These are phyloP conservation scores for Lactifluus pinguis DNA, from an alignment of 768 basidiomycete genomes.

Conservation along the genomic window DNA sequence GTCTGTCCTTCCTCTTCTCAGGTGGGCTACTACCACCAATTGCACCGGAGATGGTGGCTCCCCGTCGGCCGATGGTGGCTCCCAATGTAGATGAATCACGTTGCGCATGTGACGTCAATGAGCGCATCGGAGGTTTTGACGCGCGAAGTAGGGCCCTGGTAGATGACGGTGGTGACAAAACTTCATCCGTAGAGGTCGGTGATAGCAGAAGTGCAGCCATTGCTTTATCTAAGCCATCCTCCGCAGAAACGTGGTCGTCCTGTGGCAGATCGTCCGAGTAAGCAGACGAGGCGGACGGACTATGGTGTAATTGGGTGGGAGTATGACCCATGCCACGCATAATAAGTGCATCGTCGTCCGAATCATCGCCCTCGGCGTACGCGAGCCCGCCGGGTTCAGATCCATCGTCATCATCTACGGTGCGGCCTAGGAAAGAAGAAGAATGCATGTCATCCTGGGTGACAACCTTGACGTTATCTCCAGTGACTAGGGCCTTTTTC, in stretches of 20 bases:
- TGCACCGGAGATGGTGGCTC: conserved; percentile 24
- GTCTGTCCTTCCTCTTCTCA: conserved; percentile 23
- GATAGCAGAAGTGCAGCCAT: conserved; percentile 39
- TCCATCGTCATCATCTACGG: conserved; percentile 15
- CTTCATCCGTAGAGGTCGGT: conserved; percentile 17
- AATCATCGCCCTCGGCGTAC: conserved; percentile 26
- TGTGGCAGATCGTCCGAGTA: conserved; percentile 20
- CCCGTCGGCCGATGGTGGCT: conserved; percentile 18
- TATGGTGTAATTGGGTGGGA: conserved; percentile 19
- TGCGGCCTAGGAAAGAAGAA: background rate
- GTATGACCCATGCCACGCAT: conserved; percentile 19
- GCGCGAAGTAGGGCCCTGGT: conserved; percentile 29
- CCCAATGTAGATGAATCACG: conserved; percentile 25
- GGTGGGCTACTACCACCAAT: conserved; percentile 22
- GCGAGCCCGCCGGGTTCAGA: conserved; percentile 29
- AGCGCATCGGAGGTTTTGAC: conserved; percentile 46
- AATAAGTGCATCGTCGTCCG: conserved; percentile 21
- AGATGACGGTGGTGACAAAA: conserved; percentile 29
- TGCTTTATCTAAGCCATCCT: conserved; percentile 31
- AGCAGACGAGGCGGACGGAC: conserved; percentile 24
- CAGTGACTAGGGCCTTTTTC: conserved; percentile 17
- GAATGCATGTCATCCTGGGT: conserved; percentile 4
- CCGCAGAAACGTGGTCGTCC: background rate
- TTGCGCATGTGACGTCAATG: conserved; percentile 41
- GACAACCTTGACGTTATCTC: conserved; percentile 8